Conservation (phyloP, 805 yeast genomes). For the Jamesozyma hellenica region DNA sequence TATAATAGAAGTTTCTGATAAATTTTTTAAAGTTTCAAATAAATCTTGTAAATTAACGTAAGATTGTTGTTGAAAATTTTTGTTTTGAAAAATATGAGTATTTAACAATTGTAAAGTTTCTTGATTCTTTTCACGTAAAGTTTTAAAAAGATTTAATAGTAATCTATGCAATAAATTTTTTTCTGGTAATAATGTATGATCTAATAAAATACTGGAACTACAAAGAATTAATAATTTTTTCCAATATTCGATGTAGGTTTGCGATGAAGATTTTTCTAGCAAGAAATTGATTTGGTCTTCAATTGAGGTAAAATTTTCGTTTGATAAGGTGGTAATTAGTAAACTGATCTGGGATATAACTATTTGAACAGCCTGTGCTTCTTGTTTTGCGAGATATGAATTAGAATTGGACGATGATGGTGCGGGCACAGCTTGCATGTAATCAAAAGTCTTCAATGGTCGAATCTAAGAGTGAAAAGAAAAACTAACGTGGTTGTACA, state of each 20-base stretch:
- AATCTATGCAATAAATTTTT: constrained; percentile 16
- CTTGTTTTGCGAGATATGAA: constrained; percentile 8
- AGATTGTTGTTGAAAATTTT: constrained; percentile 6
- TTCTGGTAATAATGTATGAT: constrained; percentile 9
- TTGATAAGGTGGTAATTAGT: constrained; percentile 18
- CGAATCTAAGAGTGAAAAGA: no score
- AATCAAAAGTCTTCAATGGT: constrained; percentile 4
- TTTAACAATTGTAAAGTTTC: constrained; percentile 10
- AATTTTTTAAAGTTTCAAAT: constrained; percentile 5
- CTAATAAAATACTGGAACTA: constrained; percentile 13
- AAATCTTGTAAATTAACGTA: constrained; percentile 7
- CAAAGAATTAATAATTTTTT: constrained; percentile 17
- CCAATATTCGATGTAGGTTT: constrained; percentile 23
- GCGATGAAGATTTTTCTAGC: constrained; percentile 16
- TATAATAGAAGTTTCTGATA: constrained; percentile 7
- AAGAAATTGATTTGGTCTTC: constrained; percentile 15
- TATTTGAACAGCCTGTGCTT: constrained; percentile 21
- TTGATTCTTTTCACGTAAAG: constrained; percentile 11
- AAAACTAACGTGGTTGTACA: no score
- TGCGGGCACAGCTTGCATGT: constrained; percentile 16
- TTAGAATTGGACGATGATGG: constrained; percentile 1
- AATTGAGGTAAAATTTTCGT: constrained; percentile 11
- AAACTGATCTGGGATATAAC: constrained; percentile 22
- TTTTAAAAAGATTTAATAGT: constrained; percentile 13
- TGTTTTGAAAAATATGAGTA: constrained; percentile 10